Conservation (phyloP, 169 alveolate genomes). For the Eimeria maxima region DNA sequence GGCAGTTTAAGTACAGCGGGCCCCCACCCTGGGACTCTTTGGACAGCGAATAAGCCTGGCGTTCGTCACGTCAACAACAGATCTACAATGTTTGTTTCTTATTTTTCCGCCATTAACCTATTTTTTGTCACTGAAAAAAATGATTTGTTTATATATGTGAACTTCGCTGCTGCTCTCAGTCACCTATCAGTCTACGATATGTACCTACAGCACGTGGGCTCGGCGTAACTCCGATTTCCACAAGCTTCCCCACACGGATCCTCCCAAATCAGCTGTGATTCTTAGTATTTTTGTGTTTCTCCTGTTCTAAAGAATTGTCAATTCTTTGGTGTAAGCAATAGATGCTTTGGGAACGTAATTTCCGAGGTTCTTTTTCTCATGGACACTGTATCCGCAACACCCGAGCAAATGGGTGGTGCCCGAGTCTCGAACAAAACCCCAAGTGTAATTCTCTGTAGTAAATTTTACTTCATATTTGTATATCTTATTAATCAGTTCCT, state of each 20-base stretch:
- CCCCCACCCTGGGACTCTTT: constrained; percentile 1
- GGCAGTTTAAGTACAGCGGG: neutral
- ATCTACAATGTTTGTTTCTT: neutral
- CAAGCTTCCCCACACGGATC: no score
- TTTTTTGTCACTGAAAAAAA: neutral
- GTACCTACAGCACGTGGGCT: no score
- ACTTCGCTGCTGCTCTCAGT: no score
- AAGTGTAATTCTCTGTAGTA: no score
- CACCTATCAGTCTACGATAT: no score
- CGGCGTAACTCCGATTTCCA: no score
- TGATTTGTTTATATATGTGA: neutral
- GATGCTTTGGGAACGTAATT: neutral
- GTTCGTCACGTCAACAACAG: neutral
- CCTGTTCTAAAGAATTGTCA: neutral
- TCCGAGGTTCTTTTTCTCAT: no score
- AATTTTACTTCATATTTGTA: neutral
- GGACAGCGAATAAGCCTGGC: constrained; percentile 54
- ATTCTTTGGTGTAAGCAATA: neutral
- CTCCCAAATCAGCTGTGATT: neutral
- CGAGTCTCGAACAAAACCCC: neutral
- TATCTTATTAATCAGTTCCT: neutral
- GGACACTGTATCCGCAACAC: no score
- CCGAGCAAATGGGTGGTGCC: neutral
- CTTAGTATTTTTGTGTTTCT: neutral
- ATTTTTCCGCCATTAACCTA: neutral